A percentile compares a stretch with the other conserved stretches of the same genome.
Evolutionary conservation across 331 rosid species (phyloP).

Genomic region (Cydonia oblonga): DNA sequence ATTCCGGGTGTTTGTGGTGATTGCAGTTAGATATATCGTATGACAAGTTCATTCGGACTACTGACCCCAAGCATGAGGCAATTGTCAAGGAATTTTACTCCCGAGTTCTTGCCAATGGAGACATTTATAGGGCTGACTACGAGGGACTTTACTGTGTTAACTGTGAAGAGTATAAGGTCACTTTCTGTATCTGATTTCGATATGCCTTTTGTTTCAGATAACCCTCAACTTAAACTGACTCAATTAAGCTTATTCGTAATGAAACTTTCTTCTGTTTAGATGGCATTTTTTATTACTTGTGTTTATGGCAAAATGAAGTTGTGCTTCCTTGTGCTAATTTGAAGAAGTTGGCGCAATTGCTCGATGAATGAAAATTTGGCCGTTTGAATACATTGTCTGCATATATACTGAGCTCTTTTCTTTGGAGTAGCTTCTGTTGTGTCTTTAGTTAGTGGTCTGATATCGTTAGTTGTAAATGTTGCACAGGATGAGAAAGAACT

Average conservation of each 20-base stretch:
- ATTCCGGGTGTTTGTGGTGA: not conserved
- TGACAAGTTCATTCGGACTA: conserved; percentile 88
- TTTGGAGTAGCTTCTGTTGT: conserved; percentile 5
- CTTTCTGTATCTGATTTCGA: not conserved
- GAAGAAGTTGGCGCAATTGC: not conserved
- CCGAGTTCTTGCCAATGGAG: conserved; percentile 77
- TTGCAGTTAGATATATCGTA: conserved; percentile 77
- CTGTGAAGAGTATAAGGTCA: conserved; percentile 94
- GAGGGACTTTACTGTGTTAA: conserved; percentile 92
- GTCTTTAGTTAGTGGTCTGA: not conserved
- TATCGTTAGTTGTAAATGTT: conserved; percentile 6
- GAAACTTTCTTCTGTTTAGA: not conserved
- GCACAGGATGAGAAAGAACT: conserved; percentile 87
- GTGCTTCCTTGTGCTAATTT: not conserved
- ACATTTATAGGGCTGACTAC: conserved; percentile 86
- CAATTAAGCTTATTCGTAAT: not conserved
- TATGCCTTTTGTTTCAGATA: not conserved
- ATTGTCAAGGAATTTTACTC: conserved; percentile 90
- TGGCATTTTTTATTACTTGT: no score
- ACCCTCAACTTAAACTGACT: not conserved
- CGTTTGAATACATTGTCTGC: not conserved
- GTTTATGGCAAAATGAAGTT: no score
- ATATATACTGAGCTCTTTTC: not conserved
- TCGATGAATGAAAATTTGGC: not conserved
- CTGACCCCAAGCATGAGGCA: conserved; percentile 77